Base-by-base conservation (phyloP, 2,329 filamentous ascomycete species). In the Aureobasidium leucospermi region DNA sequence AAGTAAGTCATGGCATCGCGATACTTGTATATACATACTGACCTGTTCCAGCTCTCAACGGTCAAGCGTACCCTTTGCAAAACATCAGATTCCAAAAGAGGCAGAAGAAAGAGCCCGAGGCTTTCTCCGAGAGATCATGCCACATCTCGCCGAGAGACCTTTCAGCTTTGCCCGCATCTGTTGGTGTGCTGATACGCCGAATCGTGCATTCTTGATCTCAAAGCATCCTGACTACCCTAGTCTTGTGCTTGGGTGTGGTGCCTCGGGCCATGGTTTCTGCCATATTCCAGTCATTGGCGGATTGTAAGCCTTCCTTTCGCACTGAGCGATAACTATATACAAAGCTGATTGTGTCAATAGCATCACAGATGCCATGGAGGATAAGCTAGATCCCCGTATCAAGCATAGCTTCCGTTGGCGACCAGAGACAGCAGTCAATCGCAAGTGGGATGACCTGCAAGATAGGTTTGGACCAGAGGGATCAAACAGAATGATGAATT, bases 171-270 rank as follows among this genome's bases (percentile, higher is more conserved):
- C 78, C 7, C 71, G 79, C n/a, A 78, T 83, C 39, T 83, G 80
- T 68, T 83, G 81, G 81, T 81, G 80, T 63, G 76, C 80, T 0
- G 81, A 83, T 63, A 83, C 81, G 0, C 75, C 77, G 0, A 79
- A 84, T 65, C 74, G 79, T 3, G 71, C 76, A n/a, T 84, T 82
- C 58, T 66, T 83, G 16, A 80, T 84, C 8, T 76, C 77, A 53
- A 68, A 69, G 41, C 79, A 83, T 66, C 78, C 79, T 0, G 68
- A 74, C 6, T 68, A 75, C 49, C 62, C 67, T 34, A 75, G 71
- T 29, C 65, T 81, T 31, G 66, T 79, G 2, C 65, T 83, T n/a
- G 80, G 77, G 3, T 74, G 78, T 10, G 80, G 81, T 8, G 81
- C 74, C 0, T 80, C 77, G 16, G 80, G 79, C 1, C 78, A 82